A percentile compares a stretch with the other conserved stretches of the same genome.
Evolutionary conservation across 805 yeast species (phyloP).

Genomic region (Metschnikowia santaceciliae): DNA sequence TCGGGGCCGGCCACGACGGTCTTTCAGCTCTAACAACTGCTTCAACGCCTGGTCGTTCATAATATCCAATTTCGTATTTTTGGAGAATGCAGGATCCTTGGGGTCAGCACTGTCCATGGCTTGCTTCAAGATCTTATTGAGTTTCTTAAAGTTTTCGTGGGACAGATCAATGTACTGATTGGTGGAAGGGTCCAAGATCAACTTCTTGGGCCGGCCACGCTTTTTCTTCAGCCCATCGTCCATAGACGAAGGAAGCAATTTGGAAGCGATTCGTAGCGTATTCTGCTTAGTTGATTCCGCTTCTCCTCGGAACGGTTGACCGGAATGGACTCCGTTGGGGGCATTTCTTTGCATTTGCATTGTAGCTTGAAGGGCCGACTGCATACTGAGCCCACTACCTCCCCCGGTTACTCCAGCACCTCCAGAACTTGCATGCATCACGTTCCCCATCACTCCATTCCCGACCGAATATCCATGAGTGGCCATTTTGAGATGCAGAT

Average conservation of each 20-base stretch:
- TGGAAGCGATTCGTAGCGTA: constrained; percentile 6
- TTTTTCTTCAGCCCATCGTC: constrained; percentile 25
- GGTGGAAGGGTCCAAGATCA: constrained; percentile 40
- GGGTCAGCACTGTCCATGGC: constrained; percentile 8
- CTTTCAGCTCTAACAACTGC: constrained; percentile 36
- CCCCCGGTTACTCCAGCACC: background rate
- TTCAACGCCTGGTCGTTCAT: constrained; percentile 15
- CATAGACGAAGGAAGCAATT: constrained; percentile 7
- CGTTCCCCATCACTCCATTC: background rate
- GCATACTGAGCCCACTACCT: background rate
- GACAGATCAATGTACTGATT: constrained; percentile 38
- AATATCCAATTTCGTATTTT: constrained; percentile 7
- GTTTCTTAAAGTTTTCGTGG: constrained; percentile 39
- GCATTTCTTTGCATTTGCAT: constrained; percentile 7
- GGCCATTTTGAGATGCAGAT: background rate
- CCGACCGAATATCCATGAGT: background rate
- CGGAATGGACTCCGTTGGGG: background rate
- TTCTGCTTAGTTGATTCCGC: background rate
- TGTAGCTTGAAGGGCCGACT: constrained; percentile 3
- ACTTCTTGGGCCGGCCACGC: constrained; percentile 41
- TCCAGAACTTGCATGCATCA: background rate
- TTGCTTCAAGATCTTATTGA: constrained; percentile 28
- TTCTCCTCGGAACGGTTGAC: background rate
- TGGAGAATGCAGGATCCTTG: background rate
- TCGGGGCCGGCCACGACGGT: constrained; percentile 49